Evolutionary conservation across 1,284 basidiomycete species (phyloP).

Genomic region (Lentinula novae-zelandiae): DNA sequence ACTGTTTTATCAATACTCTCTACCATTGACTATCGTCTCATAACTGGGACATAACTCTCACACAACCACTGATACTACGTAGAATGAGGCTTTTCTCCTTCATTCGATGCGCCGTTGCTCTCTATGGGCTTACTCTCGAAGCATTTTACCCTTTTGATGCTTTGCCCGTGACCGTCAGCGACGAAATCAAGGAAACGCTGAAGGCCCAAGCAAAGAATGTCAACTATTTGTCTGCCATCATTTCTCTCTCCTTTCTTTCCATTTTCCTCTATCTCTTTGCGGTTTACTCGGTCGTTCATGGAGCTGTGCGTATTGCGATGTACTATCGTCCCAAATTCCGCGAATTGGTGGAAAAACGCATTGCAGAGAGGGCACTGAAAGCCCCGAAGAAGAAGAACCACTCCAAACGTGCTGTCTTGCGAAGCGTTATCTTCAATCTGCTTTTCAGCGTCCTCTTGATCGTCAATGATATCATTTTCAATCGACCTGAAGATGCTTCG

Average conservation of each 20-base stretch:
- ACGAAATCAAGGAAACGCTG: slow-evolving; percentile 4
- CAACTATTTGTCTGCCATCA: not conserved
- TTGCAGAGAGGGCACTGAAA: not conserved
- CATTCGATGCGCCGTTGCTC: not conserved
- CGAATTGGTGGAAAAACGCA: slow-evolving; percentile 1
- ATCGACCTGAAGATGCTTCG: slow-evolving; percentile 3
- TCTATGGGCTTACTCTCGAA: not conserved
- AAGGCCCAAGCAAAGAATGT: not conserved
- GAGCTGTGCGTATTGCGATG: not conserved
- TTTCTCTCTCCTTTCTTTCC: not conserved
- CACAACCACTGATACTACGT: too few relatives aligned
- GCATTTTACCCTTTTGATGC: not conserved
- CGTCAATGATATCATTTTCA: slow-evolving; percentile 4
- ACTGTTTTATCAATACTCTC: too few relatives aligned
- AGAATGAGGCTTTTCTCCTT: not conserved
- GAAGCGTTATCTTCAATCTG: not conserved
- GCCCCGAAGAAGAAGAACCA: not conserved
- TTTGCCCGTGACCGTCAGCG: slow-evolving; percentile 2
- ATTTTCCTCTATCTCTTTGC: not conserved
- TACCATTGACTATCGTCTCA: too few relatives aligned
- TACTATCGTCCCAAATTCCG: not conserved
- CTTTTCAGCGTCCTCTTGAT: slow-evolving; percentile 2
- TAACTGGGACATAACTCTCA: too few relatives aligned
- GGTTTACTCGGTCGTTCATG: not conserved
- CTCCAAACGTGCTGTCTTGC: not conserved